Evolutionary conservation across 2,329 filamentous ascomycete genomes (phyloP), one percentile per base, ranked within the genome.

Genomic region (Apiospora hydei): DNA sequence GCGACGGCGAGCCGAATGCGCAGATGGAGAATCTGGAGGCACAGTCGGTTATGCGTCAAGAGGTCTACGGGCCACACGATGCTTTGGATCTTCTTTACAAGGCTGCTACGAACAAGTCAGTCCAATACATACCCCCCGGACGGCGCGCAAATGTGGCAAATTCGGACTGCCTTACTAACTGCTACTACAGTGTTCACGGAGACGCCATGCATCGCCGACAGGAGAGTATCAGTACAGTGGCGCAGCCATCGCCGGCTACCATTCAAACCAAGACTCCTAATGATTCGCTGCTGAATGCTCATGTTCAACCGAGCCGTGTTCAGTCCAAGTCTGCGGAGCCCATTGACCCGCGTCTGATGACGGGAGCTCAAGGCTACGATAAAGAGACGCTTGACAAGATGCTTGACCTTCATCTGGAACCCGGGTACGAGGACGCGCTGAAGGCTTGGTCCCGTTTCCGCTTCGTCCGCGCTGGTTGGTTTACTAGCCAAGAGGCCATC

Each of bases 391-490:
- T 88, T 57, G 87, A 89, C 67, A 83, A 82, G 73, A 83, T 84
- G 75, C 77, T 85, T 53, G 82, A 85, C 72, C 77, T 85, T 74
- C 81, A 85, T 74, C 76, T 83, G 69, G 85, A 90, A 74, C 84
- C 87, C 43, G 87, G 90, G 69, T 91, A 91, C 76, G 84, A 88
- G 57, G 90, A 93, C 72, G 95, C 95, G 0, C 84, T 98, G 73
- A 91, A 90, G 77, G 93, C 94, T n/a, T 99, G 96, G 96, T 91
- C 92, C 1, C 88, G 94, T 74, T 95, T 98, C 81, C 92, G 95
- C 61, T 98, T 98, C 80, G 96, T 98, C n/a, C 91, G 95, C 70
- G 95, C 95, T 11, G 96, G 96, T 13, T 98, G 96, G 96, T 96
- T 99, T 81, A 97, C 95, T 0, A 93, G 96, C 0, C 91, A 93